Conservation (phyloP, 352 stramenopile species). For the Phytophthora lateralis region DNA sequence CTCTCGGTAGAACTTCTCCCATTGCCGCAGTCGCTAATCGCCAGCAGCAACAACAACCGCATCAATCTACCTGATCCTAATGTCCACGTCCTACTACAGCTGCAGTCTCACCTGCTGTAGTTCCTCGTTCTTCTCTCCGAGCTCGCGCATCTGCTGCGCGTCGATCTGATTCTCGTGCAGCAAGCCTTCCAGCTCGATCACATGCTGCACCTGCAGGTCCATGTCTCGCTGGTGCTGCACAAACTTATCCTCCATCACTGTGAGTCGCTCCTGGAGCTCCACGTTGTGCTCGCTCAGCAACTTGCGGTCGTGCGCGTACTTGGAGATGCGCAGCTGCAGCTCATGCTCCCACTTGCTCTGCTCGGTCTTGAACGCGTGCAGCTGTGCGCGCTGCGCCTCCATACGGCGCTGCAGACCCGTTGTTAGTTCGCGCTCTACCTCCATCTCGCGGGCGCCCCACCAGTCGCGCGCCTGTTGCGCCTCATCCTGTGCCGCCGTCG, state of each 20-base stretch:
- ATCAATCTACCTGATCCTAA: neutral
- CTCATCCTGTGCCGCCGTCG: constrained; percentile 9
- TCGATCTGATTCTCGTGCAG: constrained; percentile 52
- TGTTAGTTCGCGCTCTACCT: constrained; percentile 44
- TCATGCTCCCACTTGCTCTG: constrained; percentile 86
- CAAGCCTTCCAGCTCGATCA: constrained; percentile 70
- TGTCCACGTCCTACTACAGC: neutral
- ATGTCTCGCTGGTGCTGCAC: constrained; percentile 54
- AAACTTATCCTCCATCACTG: constrained; percentile 55
- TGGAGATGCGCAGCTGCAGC: constrained; percentile 73
- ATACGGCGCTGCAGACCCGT: constrained; percentile 66
- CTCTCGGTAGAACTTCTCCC: constrained; percentile 60
- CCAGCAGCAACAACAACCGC: constrained; percentile 8
- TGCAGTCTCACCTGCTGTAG: constrained; percentile 41
- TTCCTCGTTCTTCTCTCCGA: constrained; percentile 49
- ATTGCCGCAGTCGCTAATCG: constrained; percentile 57
- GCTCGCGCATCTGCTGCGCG: constrained; percentile 36
- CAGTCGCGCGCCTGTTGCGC: constrained; percentile 49
- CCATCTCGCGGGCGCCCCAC: constrained; percentile 59
- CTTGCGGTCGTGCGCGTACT: constrained; percentile 82
- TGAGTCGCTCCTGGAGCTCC: constrained; percentile 67
- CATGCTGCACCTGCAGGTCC: constrained; percentile 58
- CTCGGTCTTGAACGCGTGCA: constrained; percentile 81
- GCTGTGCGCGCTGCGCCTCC: constrained; percentile 71
- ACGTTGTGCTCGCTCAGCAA: constrained; percentile 83